These are phyloP conservation scores for Suillus brevipes DNA, from an alignment of 768 basidiomycete species.

Conservation along the genomic window DNA sequence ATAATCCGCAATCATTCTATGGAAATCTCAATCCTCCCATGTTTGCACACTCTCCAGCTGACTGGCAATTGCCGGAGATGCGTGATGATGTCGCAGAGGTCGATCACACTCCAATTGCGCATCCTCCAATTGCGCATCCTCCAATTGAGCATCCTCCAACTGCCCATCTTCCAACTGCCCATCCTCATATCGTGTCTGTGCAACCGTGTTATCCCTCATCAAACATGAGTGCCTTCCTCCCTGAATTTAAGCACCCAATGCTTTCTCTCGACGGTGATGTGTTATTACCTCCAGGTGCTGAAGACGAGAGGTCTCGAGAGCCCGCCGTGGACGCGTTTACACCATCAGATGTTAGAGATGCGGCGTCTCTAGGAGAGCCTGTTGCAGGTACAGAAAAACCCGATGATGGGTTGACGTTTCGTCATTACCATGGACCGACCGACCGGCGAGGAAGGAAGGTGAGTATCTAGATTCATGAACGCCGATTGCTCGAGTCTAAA, in stretches of 20 bases:
- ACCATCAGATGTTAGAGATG: too few species aligned
- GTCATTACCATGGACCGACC: not conserved
- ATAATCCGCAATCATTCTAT: not conserved
- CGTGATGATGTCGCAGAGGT: not conserved
- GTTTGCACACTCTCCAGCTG: not conserved
- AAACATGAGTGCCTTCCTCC: not conserved
- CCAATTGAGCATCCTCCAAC: too few species aligned
- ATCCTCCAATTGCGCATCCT: too few species aligned
- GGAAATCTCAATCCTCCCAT: not conserved
- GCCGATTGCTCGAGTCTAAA: too few species aligned
- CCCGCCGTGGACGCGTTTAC: too few species aligned
- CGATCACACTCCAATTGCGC: not conserved
- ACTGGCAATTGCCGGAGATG: not conserved
- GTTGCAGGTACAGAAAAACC: not conserved
- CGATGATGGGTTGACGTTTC: not conserved
- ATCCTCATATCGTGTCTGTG: not conserved
- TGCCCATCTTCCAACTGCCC: too few species aligned
- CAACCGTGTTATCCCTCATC: not conserved
- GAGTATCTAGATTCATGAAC: not conserved
- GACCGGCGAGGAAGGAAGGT: not conserved
- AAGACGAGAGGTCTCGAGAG: not conserved
- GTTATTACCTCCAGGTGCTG: not conserved
- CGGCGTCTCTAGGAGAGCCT: too few species aligned
- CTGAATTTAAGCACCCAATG: not conserved
- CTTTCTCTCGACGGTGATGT: not conserved